Evolutionary conservation across 1,139 yeast species (phyloP), one percentile per base, ranked within the genome.

Genomic region (Geotrichum carabidarum): DNA sequence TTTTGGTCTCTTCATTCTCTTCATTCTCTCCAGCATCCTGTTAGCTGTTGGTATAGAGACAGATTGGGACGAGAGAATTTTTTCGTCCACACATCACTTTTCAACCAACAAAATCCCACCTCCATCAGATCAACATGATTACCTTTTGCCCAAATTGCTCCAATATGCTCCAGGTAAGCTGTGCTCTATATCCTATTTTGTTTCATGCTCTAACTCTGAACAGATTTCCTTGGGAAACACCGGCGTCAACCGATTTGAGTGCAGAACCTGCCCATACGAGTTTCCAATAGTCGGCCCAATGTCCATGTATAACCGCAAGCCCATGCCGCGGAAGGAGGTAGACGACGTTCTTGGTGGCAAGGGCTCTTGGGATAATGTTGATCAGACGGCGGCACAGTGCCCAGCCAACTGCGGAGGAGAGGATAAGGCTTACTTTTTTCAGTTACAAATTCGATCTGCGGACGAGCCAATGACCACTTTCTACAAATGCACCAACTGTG

Each of bases 361-460:
- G 62, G 98, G 96, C 31, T 95, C 98, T 2, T 93, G 99, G 99
- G 99, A 93, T 69, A 91, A 93, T 67, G 99, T 94, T 34, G 99
- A 94, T 68, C 77, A 75, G 58, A 75, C 78, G 0, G 59, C 66
- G 6, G 68, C 93, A 0, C 96, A 93, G 68, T 93, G 99, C 75
- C 96, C 97, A 2, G 77, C 81, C 45, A 95, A 87, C 59, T 71
- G 78, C 1, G 93, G 99, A 75, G 95, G 90, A 48, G 85, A 86
- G 59, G 87, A 82, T 62, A 87, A 89, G 70, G 99, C 99, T 0
- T 93, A 94, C 71, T 93, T 89, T 76, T 94, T 91, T 78, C 99
- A 93, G 73, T 76, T 93, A 58, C 99, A 93, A 71, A 93, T 93
- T 66, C 79, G 99, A 71, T 87, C 90, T 60, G 95, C 95, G 2